phyloP scores from a whole-genome alignment of 1,284 basidiomycete genomes.

The Ceratobasidium sp. region DNA sequence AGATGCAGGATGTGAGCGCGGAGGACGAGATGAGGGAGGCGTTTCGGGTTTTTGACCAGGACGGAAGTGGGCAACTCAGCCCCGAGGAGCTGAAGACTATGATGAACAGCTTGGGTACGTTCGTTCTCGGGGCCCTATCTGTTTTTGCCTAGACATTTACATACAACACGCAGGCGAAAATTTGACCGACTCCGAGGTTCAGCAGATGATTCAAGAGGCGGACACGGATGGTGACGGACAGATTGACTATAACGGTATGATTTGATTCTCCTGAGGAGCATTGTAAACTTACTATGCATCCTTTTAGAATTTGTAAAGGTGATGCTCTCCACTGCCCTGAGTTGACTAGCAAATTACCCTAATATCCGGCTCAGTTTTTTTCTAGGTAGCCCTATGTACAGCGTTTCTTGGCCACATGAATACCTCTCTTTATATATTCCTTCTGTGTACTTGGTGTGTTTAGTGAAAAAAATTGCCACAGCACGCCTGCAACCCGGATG shows the following conservation, averaged over 20 bases:
- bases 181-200: conserved; percentile 59
- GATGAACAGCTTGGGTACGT: conserved; percentile 60
- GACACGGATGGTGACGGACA: conserved; percentile 61
- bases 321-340: background rate
- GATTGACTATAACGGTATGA: conserved; percentile 52
- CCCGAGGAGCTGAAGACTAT: conserved; percentile 66
- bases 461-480: too few species aligned
- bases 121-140: conserved; percentile 18
- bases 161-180: conserved; percentile 54
- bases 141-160: conserved; percentile 31
- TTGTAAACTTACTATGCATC: background rate
- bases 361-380: background rate
- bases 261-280: background rate
- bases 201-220: conserved; percentile 62
- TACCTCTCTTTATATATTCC: background rate
- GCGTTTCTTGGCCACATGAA: background rate
- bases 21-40: conserved; percentile 72
- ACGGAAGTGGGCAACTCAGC: conserved; percentile 68
- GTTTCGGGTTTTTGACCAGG: conserved; percentile 73
- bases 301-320: conserved; percentile 43
- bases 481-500: too few species aligned
- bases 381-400: background rate
- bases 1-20: conserved; percentile 70
- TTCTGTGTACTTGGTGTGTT: background rate
- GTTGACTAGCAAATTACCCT: background rate